phyloP scores from a whole-genome alignment of 73 alveolate species.

The Stentor coeruleus region DNA sequence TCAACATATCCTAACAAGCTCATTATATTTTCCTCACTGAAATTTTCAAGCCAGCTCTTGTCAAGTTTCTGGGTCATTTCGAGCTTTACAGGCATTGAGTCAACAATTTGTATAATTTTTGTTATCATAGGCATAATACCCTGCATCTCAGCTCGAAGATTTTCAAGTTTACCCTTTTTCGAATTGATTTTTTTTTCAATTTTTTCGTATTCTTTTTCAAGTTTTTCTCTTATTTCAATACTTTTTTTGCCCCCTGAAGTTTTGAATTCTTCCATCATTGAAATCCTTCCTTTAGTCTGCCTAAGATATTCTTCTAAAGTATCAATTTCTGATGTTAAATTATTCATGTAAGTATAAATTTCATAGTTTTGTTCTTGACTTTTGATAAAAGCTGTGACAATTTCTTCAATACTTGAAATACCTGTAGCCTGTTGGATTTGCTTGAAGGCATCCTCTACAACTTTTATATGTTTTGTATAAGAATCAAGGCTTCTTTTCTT shows the following conservation, averaged over 20 bases:
- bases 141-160: neutral
- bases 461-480: constrained; percentile 53
- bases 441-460: constrained; percentile 67
- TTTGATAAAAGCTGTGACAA: constrained; percentile 74
- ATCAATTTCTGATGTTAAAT: constrained; percentile 60
- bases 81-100: neutral
- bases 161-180: neutral
- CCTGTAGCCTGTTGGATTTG: constrained; percentile 71
- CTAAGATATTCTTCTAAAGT: constrained; percentile 57
- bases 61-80: neutral
- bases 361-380: constrained; percentile 72
- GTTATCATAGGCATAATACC: neutral
- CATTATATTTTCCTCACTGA: neutral
- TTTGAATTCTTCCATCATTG: neutral
- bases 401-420: constrained; percentile 58
- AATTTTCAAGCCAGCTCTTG: neutral
- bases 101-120: neutral
- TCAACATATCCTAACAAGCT: neutral
- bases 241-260: constrained; percentile 3
- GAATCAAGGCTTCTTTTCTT: constrained; percentile 56
- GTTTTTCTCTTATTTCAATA: neutral
- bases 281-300: neutral
- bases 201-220: neutral
- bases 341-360: constrained; percentile 59
- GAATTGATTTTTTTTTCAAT: neutral